These are phyloP conservation scores for Diplogelasinospora grovesii DNA, from an alignment of 495 filamentous ascomycete species.

Conservation along the genomic window DNA sequence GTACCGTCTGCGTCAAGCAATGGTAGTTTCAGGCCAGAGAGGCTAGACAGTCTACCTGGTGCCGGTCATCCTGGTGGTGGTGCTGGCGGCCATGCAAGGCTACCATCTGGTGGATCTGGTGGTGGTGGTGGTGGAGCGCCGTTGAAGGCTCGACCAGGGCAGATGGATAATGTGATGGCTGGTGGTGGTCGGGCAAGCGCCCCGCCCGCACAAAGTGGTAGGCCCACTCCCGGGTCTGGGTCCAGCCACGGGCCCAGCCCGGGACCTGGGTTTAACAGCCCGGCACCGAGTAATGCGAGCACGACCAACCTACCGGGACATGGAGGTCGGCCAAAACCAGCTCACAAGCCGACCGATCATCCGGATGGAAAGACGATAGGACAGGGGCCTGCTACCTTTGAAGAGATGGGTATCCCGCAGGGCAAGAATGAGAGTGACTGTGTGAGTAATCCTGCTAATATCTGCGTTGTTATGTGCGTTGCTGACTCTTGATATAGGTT, in stretches of 20 bases:
- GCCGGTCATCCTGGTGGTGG: conserved; percentile 11
- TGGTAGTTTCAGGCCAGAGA: conserved; percentile 17
- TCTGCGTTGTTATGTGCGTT: conserved; percentile 1
- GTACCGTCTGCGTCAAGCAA: conserved; percentile 4
- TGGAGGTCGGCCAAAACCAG: background rate
- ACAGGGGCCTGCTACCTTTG: conserved; percentile 92
- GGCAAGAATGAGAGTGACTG: conserved; percentile 79
- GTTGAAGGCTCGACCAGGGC: conserved; percentile 17
- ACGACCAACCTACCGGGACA: conserved; percentile 13
- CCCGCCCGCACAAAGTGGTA: conserved; percentile 20
- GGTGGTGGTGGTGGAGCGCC: conserved; percentile 3
- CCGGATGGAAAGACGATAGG: conserved; percentile 47
- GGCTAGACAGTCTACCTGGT: conserved; percentile 18
- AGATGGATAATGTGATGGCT: conserved; percentile 16
- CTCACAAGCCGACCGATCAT: conserved; percentile 7
- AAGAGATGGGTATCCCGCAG: conserved; percentile 91
- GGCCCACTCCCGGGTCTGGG: conserved; percentile 4
- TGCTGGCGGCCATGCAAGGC: conserved; percentile 12
- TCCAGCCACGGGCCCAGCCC: conserved; percentile 19
- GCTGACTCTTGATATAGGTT: too few relatives aligned
- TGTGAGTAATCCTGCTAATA: conserved; percentile 51
- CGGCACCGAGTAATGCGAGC: conserved; percentile 24
- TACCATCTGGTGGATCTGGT: conserved; percentile 3
- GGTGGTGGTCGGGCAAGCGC: conserved; percentile 24
- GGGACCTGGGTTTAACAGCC: conserved; percentile 20